phyloP scores from a whole-genome alignment of 805 yeast genomes.

The Helenozyma rhizophorensis region DNA sequence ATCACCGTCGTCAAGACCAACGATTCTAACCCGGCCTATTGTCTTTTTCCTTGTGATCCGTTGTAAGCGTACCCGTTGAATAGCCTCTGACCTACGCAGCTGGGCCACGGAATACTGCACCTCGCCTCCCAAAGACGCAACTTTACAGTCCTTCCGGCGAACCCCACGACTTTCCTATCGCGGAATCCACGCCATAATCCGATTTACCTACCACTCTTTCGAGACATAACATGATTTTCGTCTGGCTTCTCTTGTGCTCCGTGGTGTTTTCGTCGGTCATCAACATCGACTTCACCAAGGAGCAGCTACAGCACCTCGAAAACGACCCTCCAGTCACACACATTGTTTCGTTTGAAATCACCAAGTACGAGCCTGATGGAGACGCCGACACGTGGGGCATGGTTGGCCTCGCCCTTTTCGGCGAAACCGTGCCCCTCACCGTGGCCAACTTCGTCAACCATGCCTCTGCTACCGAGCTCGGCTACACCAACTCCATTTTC shows the following conservation, averaged over 20 bases:
- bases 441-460: constrained; percentile 32
- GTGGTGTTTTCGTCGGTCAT: constrained; percentile 2
- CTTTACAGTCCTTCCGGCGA: too few relatives aligned
- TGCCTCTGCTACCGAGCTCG: constrained; percentile 24
- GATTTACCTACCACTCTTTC: too few relatives aligned
- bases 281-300: constrained; percentile 10
- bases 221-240: too few relatives aligned
- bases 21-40: too few relatives aligned
- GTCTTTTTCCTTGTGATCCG: too few relatives aligned
- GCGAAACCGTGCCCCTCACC: constrained; percentile 20
- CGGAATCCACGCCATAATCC: too few relatives aligned
- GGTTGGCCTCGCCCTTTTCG: constrained; percentile 24
- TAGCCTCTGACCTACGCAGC: too few relatives aligned
- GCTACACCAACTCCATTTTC: constrained; percentile 19
- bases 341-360: constrained; percentile 37
- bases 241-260: constrained; percentile 4
- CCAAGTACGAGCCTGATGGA: constrained; percentile 20
- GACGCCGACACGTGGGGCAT: constrained; percentile 30
- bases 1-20: too few relatives aligned
- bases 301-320: constrained; percentile 17
- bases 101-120: too few relatives aligned
- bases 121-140: too few relatives aligned
- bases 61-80: too few relatives aligned
- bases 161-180: too few relatives aligned
- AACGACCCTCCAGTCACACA: constrained; percentile 51